Evolutionary conservation across 2,329 filamentous ascomycete genomes (phyloP), one percentile per base, ranked within the genome.

Genomic region (Pseudogymnoascus sp.): DNA sequence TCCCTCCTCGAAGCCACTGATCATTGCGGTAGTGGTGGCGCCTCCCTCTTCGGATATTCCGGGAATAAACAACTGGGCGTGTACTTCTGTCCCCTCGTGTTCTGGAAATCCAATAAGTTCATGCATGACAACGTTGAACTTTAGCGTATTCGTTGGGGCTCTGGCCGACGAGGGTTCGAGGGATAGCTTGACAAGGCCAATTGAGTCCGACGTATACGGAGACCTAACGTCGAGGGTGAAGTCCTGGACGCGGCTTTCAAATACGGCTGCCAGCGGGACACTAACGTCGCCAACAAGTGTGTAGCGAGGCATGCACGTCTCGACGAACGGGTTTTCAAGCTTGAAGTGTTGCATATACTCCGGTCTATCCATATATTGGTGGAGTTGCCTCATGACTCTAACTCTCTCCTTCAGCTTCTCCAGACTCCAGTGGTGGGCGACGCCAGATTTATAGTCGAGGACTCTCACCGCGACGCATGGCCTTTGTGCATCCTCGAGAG

Each of bases 51-150:
- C 92, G 0, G 90, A 92, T 9, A 96, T 83, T 6, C 91, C 91
- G 5, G 94, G 91, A 37, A 99, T 87, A 70, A 96, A 97, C n/a
- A 99, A 83, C 74, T 97, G 92, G 1, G 91, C 94, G 74, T 99
- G 94, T 28, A 99, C 91, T 66, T 96, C 89, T 0, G 90, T 96
- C 12, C 94, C 94, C 76, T 99, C 94, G 64, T 93, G 85, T 75
- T 99, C 94, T 0, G 94, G 89, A 67, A 99, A 99, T 1, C 94
- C 94, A 35, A 94, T 77, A 76, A 99, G 84, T 70, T 97, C 91
- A 70, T 96, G 92, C 90, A 99, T 96, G 32, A 97, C 92, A 4
- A 97, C 92, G 69, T 97, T 99, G 77, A 99, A 99, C 72, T 97
- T 99, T 62, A 97, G 78, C 2, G 90, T 97, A 62, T 90, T 94